These are phyloP conservation scores for Punctularia strigosozonata DNA, from an alignment of 768 basidiomycete species.

Conservation along the genomic window DNA sequence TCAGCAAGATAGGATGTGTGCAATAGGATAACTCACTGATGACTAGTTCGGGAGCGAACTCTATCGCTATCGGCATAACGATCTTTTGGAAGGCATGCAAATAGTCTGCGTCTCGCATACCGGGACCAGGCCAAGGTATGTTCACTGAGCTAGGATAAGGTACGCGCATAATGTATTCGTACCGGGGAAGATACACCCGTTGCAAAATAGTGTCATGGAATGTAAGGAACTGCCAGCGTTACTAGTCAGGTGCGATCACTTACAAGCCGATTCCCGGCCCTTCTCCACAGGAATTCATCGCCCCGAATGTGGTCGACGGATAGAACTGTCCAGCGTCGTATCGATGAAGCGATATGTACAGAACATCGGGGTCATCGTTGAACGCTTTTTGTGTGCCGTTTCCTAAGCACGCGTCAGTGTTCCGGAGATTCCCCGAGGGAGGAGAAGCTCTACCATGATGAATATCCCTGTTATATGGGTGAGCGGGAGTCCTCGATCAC, in stretches of 20 bases:
- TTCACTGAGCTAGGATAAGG: slow-evolving; percentile 68
- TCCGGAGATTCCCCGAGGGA: not conserved
- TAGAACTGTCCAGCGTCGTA: slow-evolving; percentile 91
- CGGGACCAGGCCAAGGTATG: slow-evolving; percentile 82
- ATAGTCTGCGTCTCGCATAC: slow-evolving; percentile 94
- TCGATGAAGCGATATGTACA: slow-evolving; percentile 92
- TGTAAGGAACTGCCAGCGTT: no score
- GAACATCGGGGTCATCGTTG: slow-evolving; percentile 80
- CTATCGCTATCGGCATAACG: slow-evolving; percentile 94
- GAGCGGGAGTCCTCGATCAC: not conserved
- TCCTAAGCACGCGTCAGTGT: slow-evolving; percentile 32
- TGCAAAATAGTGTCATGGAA: no score
- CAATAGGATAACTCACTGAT: slow-evolving; percentile 53
- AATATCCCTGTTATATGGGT: slow-evolving; percentile 58
- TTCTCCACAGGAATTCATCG: slow-evolving; percentile 76
- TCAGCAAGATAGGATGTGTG: not conserved
- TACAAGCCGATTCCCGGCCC: slow-evolving; percentile 81
- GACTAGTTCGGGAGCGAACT: slow-evolving; percentile 92
- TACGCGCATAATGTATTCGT: slow-evolving; percentile 6
- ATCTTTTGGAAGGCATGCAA: slow-evolving; percentile 92
- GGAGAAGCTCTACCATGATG: slow-evolving; percentile 69
- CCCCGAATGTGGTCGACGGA: slow-evolving; percentile 85
- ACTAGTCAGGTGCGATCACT: no score
- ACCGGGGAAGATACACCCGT: no score
- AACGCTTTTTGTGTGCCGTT: slow-evolving; percentile 97